phyloP scores from a whole-genome alignment of 257 asterid species.

The Solanum piurae region DNA sequence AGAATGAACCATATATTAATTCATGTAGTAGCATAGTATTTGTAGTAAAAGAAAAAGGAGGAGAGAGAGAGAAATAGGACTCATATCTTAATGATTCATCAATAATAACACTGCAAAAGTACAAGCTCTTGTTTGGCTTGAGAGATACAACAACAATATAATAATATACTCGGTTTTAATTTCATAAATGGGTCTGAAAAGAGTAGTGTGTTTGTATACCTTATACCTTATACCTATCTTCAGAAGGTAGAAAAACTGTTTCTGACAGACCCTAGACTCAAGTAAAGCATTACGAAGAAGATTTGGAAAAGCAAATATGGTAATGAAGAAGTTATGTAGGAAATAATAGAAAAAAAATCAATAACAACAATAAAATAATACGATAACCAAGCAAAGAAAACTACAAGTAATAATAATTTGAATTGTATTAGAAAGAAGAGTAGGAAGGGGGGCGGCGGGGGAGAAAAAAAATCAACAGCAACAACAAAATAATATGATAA shows the following conservation, averaged over 20 bases:
- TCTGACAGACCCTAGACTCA: not conserved
- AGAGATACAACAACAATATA: not conserved
- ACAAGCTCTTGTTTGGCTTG: not conserved
- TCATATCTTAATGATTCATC: not conserved
- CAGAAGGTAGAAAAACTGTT: accelerated
- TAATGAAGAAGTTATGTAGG: not conserved
- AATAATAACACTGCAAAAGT: not conserved
- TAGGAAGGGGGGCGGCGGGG: too few species aligned
- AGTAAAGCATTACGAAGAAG: not conserved
- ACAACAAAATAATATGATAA: too few species aligned
- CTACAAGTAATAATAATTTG: too few species aligned
- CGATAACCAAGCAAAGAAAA: too few species aligned
- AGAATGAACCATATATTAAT: slow-evolving; percentile 29
- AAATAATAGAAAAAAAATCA: not conserved
- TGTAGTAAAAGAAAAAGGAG: not conserved
- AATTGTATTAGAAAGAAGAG: too few species aligned
- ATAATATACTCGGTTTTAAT: not conserved
- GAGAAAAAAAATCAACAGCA: too few species aligned
- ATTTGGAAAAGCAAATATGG: not conserved
- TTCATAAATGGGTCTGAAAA: not conserved
- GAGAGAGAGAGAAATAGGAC: slow-evolving; percentile 3
- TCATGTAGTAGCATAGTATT: not conserved
- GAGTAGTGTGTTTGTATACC: not conserved
- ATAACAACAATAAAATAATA: too few species aligned
- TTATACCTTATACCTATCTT: not conserved